Base-by-base conservation (phyloP, 202 grass and related monocot species). In the Musa balbisiana region DNA sequence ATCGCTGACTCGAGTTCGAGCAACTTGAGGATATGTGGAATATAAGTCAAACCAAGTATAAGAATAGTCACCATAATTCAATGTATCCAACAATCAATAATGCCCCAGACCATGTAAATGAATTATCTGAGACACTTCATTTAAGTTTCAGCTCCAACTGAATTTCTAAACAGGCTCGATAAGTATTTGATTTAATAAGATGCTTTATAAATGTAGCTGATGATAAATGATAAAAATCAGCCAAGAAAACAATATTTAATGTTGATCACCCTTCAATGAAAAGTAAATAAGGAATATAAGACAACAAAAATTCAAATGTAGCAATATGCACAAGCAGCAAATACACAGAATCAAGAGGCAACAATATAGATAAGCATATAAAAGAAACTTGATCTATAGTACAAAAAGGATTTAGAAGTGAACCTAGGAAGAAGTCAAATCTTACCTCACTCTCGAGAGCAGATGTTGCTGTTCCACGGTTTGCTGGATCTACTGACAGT, bases 401-500 rank as follows among this genome's bases (percentile, higher is more conserved):
- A 22, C 33, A 43, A 43, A 13, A 53, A 73, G 25, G 22, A 54
- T n/a, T 73, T 73, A 19, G 29, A 75, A 49, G 12, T 64, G 43
- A 52, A 77, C 58, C 49, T 43, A 49, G 26, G 11, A n/a, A 62
- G 85, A 79, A 9, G 63, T 17, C 25, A 85, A 81, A 74, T 33
- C 78, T 76, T 88, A 99, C 96, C 83, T 99, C 96, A 62, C 89
- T 92, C 74, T 90, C 85, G 73, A 99, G 91, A 76, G 96, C 87
- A 78, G 77, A 92, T 83, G 87, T 64, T 76, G 96, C 80, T 9
- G 87, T 92, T 79, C 96, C 91, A 76, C 96, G 90, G 77, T 81
- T 84, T 58, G 78, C 82, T 64, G 96, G 96, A 75, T 99, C 96
- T 73, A 99, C 91, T 78, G 87, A 91, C 86, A 99, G 91, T 77